Evolutionary conservation across 768 basidiomycete genomes (phyloP).

Genomic region (Neoboletus subvelutipes): DNA sequence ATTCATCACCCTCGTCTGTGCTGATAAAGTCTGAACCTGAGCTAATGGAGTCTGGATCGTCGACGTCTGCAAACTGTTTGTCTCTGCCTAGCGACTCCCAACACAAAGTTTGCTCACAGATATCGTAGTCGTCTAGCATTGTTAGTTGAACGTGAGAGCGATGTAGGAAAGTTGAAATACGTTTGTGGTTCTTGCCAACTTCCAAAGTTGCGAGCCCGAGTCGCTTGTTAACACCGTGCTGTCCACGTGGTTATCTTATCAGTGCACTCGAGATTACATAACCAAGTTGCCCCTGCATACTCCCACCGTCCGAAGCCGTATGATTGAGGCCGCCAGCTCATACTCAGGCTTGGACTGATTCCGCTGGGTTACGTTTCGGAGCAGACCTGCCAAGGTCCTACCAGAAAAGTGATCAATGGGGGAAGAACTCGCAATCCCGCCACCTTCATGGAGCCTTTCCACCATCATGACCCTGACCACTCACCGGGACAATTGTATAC

Average conservation of each 20-base stretch:
- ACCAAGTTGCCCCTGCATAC: too few relatives aligned
- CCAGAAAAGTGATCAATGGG: not conserved
- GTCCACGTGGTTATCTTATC: not conserved
- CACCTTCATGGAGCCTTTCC: not conserved
- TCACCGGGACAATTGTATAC: too few relatives aligned
- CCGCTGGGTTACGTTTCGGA: not conserved
- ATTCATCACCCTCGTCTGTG: constrained; percentile 3
- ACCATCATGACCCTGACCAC: not conserved
- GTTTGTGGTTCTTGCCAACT: not conserved
- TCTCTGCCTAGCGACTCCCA: constrained; percentile 57
- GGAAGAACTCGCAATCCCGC: not conserved
- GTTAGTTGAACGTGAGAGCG: constrained; percentile 1
- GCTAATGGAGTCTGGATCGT: constrained; percentile 1
- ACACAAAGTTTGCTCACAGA: constrained; percentile 31
- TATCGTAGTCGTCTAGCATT: constrained; percentile 16
- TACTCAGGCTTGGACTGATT: too few relatives aligned
- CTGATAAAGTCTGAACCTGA: constrained; percentile 5
- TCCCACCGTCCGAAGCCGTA: too few relatives aligned
- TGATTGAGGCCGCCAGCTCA: not conserved
- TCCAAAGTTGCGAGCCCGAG: too few relatives aligned
- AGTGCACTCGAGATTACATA: too few relatives aligned
- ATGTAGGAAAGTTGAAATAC: not conserved
- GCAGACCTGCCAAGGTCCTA: not conserved
- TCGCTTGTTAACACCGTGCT: not conserved
- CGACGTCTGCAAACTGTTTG: constrained; percentile 12